Conservation (phyloP, 129 eudicot genomes). For the Pulicaria dysenterica region DNA sequence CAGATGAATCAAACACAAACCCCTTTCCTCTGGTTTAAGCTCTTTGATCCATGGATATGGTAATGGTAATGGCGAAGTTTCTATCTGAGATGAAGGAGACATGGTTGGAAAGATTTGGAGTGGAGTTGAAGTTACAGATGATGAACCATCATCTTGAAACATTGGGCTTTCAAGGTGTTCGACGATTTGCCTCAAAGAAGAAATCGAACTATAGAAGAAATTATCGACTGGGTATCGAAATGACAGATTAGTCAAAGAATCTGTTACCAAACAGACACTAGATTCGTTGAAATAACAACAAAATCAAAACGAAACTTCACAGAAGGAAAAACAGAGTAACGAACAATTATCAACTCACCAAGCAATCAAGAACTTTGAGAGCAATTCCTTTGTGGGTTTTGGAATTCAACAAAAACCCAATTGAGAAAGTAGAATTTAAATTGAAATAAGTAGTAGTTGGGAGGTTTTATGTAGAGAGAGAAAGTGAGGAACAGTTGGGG, state of each 20-base stretch:
- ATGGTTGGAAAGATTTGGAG: constrained; percentile 64
- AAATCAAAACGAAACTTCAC: no score
- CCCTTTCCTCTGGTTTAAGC: constrained; percentile 90
- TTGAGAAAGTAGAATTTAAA: neutral
- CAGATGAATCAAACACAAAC: constrained; percentile 79
- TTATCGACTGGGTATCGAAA: neutral
- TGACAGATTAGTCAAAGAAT: no score
- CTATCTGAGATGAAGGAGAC: constrained; percentile 40
- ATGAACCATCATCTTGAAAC: constrained; percentile 94
- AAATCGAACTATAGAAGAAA: constrained; percentile 7
- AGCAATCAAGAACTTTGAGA: neutral
- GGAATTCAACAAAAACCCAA: constrained; percentile 53
- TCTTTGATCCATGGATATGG: constrained; percentile 91
- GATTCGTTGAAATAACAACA: neutral
- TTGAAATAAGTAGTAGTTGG: no score
- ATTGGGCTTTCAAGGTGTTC: constrained; percentile 39
- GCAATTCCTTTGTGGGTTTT: constrained; percentile 47
- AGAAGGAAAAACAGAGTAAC: neutral
- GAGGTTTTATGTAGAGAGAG: no score
- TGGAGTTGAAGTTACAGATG: constrained; percentile 86
- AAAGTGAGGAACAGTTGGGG: no score
- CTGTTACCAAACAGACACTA: no score
- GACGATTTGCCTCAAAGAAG: neutral
- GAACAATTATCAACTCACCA: constrained; percentile 18
- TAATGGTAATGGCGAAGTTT: no score